phyloP scores from a whole-genome alignment of 345 rosid species.

The Zanthoxylum bungeanum region DNA sequence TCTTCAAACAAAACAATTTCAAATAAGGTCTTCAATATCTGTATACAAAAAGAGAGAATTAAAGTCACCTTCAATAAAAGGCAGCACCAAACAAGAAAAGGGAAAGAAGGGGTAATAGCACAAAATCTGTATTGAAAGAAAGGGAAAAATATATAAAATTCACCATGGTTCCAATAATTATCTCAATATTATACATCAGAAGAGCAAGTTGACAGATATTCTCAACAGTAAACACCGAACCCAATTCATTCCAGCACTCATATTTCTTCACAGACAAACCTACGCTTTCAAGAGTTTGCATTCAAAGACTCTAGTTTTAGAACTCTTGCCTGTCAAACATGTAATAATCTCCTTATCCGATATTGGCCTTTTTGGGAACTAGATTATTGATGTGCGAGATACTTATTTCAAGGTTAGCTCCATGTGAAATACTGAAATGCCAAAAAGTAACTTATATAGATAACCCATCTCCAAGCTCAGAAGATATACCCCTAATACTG shows the following conservation, averaged over 20 bases:
- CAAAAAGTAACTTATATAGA: no score
- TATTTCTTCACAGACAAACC: not conserved
- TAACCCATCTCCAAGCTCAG: not conserved
- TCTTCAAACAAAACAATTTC: slow-evolving; percentile 96
- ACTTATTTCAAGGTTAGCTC: not conserved
- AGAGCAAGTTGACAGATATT: not conserved
- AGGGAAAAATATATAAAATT: not conserved
- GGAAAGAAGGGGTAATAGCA: not conserved
- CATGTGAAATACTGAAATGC: not conserved
- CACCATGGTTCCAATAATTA: not conserved
- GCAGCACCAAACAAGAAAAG: not conserved
- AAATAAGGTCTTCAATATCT: slow-evolving; percentile 91
- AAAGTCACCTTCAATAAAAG: slow-evolving; percentile 1
- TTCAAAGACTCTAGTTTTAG: not conserved
- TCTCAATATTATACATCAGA: not conserved
- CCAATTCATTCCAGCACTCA: not conserved
- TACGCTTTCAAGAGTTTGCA: not conserved
- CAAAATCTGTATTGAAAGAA: not conserved
- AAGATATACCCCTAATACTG: not conserved
- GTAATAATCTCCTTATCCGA: no score
- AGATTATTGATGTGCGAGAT: no score
- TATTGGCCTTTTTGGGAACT: not conserved
- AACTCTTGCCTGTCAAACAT: not conserved
- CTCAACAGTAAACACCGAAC: not conserved
- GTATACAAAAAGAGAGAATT: slow-evolving; percentile 23